These are phyloP conservation scores for Calonectria multiphialidica DNA, from an alignment of 2,329 filamentous ascomycete genomes.

Conservation along the genomic window DNA sequence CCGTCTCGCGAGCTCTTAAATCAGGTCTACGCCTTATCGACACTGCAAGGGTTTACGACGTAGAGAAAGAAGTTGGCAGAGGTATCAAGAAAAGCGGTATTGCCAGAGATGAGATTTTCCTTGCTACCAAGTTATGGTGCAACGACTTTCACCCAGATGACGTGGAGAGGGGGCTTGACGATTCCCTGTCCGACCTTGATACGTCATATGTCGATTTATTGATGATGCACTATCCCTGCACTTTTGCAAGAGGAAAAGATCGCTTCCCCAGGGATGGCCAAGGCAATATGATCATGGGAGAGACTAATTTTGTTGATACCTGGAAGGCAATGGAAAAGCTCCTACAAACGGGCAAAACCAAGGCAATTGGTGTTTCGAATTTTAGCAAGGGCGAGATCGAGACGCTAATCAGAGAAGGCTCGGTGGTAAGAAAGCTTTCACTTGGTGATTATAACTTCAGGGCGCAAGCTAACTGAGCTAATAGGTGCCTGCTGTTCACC, in stretches of 20 bases:
- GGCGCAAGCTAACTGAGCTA: too few species aligned
- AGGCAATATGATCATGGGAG: conserved; percentile 29
- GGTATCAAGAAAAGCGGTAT: conserved; percentile 53
- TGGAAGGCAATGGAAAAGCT: conserved; percentile 43
- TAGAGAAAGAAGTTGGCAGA: conserved; percentile 36
- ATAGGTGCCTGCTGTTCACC: conserved; percentile 37
- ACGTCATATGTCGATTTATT: conserved; percentile 45
- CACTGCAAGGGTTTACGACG: conserved; percentile 36
- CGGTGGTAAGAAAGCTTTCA: conserved; percentile 44
- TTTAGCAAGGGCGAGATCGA: conserved; percentile 63
- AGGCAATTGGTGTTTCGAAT: conserved; percentile 64
- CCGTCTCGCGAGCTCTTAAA: conserved; percentile 42
- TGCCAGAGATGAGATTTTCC: conserved; percentile 58
- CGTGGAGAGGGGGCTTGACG: conserved; percentile 41
- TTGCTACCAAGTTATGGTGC: conserved; percentile 56
- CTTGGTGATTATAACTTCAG: too few species aligned
- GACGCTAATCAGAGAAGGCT: conserved; percentile 49
- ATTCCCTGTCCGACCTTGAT: conserved; percentile 43
- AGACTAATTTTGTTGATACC: conserved; percentile 38
- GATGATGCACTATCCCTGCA: conserved; percentile 42
- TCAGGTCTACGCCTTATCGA: conserved; percentile 52
- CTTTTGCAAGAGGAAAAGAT: conserved; percentile 32
- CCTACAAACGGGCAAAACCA: conserved; percentile 32
- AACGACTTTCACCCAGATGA: conserved; percentile 45
- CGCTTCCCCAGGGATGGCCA: conserved; percentile 18